These are phyloP conservation scores for Aureobasidium lini DNA, from an alignment of 2,329 filamentous ascomycete genomes.

Conservation along the genomic window DNA sequence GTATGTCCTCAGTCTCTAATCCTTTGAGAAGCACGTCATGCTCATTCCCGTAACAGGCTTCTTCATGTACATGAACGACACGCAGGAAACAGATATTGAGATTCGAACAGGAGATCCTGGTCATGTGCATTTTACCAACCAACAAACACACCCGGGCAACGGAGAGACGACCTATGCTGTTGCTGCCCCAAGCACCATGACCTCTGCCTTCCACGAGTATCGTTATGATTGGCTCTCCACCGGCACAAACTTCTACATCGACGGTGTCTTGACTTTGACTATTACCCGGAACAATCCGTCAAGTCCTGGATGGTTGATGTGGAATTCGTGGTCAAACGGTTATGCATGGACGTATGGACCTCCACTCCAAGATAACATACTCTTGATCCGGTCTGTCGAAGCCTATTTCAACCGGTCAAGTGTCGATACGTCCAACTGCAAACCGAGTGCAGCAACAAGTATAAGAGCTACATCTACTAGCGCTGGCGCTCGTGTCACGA, in stretches of 20 bases:
- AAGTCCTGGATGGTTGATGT: conserved; percentile 55
- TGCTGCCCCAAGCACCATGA: conserved; percentile 50
- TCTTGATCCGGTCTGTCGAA: conserved; percentile 63
- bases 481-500: background rate
- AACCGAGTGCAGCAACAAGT: background rate
- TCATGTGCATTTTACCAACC: conserved; percentile 43
- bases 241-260: conserved; percentile 61
- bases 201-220: conserved; percentile 69
- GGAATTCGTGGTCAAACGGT: conserved; percentile 54
- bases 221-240: conserved; percentile 65
- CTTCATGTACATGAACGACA: conserved; percentile 77
- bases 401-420: conserved; percentile 61
- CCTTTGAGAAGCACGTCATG: too few species aligned
- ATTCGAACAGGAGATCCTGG: conserved; percentile 12
- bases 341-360: conserved; percentile 68
- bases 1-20: conserved; percentile 23
- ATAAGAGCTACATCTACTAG: background rate
- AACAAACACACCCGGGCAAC: conserved; percentile 56
- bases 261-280: conserved; percentile 52
- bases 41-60: conserved; percentile 35
- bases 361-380: conserved; percentile 53
- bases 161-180: conserved; percentile 54
- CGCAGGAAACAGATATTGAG: conserved; percentile 74
- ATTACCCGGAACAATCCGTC: conserved; percentile 42
- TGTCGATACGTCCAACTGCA: background rate